These are phyloP conservation scores for Leucaena leucocephala DNA, from an alignment of 306 rosid species.

Conservation along the genomic window DNA sequence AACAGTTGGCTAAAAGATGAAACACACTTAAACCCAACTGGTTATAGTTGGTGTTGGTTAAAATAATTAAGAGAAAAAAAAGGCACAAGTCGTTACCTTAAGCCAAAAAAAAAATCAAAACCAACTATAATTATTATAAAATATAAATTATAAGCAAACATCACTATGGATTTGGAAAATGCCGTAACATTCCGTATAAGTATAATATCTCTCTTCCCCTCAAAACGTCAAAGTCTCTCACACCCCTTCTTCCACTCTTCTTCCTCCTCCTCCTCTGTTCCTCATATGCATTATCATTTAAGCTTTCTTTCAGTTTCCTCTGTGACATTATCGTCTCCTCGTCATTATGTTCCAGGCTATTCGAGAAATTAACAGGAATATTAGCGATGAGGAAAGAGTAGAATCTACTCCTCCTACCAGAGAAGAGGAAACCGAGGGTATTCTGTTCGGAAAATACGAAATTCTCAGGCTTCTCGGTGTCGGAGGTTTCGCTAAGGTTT, in stretches of 20 bases:
- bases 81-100: not conserved
- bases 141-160: not conserved
- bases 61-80: too few species aligned
- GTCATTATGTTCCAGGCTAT: constrained; percentile 5
- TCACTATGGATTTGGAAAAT: not conserved
- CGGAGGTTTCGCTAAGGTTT: constrained; percentile 86
- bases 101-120: not conserved
- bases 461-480: constrained; percentile 56
- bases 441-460: constrained; percentile 55
- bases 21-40: not conserved
- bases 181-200: not conserved
- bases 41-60: not conserved
- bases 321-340: not conserved
- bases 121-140: not conserved
- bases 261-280: too few species aligned
- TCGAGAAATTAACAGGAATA: constrained; percentile 23
- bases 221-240: not conserved
- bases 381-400: not conserved
- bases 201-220: not conserved
- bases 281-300: not conserved
- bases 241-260: not conserved
- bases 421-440: not conserved
- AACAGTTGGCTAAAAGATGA: too few species aligned
- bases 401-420: not conserved
- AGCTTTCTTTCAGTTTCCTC: too few species aligned